These are phyloP conservation scores for Pestalotiopsis sp. DNA, from an alignment of 2,329 filamentous ascomycete genomes.

Conservation along the genomic window DNA sequence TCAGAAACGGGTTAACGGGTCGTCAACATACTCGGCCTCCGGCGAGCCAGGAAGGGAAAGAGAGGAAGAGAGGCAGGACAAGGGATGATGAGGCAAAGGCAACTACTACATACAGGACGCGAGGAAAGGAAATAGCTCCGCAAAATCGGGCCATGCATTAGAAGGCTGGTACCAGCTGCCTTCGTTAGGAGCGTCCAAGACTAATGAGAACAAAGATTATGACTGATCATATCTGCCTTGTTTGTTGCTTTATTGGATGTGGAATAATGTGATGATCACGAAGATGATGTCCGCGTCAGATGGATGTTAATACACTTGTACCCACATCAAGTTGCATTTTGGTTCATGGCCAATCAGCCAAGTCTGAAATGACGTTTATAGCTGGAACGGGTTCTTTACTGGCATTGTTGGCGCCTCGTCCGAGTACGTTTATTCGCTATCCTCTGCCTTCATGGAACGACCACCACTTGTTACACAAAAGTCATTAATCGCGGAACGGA, in stretches of 20 bases:
- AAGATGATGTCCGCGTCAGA: neutral
- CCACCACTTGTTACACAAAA: too few relatives aligned
- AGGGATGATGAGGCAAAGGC: neutral
- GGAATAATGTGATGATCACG: neutral
- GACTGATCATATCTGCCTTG: neutral
- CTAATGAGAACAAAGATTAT: neutral
- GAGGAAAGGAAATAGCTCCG: neutral
- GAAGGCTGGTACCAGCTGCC: neutral
- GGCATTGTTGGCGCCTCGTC: too few relatives aligned
- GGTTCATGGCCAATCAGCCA: too few relatives aligned
- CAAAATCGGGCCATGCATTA: neutral
- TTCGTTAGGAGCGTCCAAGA: neutral
- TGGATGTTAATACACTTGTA: too few relatives aligned
- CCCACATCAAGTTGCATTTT: too few relatives aligned
- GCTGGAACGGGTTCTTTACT: too few relatives aligned
- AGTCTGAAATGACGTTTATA: too few relatives aligned
- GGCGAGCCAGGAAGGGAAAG: neutral
- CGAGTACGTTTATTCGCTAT: too few relatives aligned
- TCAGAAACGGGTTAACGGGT: neutral
- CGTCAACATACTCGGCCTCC: neutral
- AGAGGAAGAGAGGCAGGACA: neutral
- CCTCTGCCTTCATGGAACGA: too few relatives aligned
- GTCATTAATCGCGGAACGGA: too few relatives aligned
- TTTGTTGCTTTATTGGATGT: neutral
- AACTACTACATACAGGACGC: neutral